Evolutionary conservation across 2,329 filamentous ascomycete species (phyloP).

Genomic region (Neodidymelliopsis sp.): DNA sequence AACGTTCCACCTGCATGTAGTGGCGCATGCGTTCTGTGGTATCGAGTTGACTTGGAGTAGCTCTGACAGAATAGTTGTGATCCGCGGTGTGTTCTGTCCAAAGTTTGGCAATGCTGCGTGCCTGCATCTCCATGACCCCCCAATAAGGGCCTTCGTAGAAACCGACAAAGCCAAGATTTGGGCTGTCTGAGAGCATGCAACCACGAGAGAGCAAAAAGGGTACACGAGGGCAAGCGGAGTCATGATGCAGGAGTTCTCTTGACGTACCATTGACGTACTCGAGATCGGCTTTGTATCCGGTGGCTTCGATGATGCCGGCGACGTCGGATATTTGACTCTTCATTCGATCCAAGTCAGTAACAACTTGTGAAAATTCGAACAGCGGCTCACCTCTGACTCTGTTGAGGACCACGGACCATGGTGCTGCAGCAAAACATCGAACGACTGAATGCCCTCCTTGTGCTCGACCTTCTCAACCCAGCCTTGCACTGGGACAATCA

Average conservation of each 20-base stretch:
- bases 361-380: background rate
- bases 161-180: slow-evolving; percentile 78
- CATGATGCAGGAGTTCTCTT: slow-evolving; percentile 65
- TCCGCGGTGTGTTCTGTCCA: slow-evolving; percentile 58
- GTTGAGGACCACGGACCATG: slow-evolving; percentile 26
- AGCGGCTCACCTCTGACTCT: background rate
- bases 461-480: slow-evolving; percentile 40
- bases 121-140: slow-evolving; percentile 89
- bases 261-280: slow-evolving; percentile 68
- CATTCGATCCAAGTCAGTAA: slow-evolving; percentile 17
- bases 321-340: slow-evolving; percentile 20
- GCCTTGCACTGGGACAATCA: slow-evolving; percentile 51
- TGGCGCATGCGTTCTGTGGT: slow-evolving; percentile 54
- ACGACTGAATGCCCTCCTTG: background rate
- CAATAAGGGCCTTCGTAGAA: slow-evolving; percentile 87
- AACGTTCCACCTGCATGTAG: slow-evolving; percentile 37
- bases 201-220: slow-evolving; percentile 71
- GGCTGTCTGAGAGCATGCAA: slow-evolving; percentile 67
- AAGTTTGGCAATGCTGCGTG: slow-evolving; percentile 68
- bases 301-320: slow-evolving; percentile 73
- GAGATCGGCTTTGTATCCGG: slow-evolving; percentile 73
- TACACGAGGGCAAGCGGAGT: slow-evolving; percentile 61
- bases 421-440: slow-evolving; percentile 19
- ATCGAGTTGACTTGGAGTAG: slow-evolving; percentile 27
- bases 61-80: slow-evolving; percentile 8